Conservation (phyloP, 345 rosid species). For the Euphorbia tirucalli region DNA sequence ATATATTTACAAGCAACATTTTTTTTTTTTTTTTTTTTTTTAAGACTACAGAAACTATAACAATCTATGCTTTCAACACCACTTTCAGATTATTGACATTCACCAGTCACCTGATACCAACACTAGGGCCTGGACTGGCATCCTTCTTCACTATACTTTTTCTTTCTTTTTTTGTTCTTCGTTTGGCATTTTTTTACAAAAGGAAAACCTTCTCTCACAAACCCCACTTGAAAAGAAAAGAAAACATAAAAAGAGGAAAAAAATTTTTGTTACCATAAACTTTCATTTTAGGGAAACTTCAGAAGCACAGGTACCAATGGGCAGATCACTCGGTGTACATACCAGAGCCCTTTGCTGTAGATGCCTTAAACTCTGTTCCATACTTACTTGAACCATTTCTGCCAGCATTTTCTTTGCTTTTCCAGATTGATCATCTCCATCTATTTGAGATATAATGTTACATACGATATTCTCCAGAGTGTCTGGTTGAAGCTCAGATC, state of each 20-base stretch:
- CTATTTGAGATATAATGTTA: conserved; percentile 81
- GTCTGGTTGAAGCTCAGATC: conserved; percentile 77
- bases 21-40: neutral
- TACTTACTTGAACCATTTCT: conserved; percentile 98
- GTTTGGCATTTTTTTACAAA: conserved; percentile 31
- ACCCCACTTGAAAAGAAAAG: neutral
- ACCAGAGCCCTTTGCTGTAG: conserved; percentile 88
- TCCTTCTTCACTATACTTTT: conserved; percentile 35
- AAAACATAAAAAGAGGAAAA: neutral
- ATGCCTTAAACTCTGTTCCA: conserved; percentile 97
- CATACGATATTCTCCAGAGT: conserved; percentile 88
- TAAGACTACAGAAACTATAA: conserved; percentile 23
- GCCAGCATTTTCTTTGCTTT: conserved; percentile 96
- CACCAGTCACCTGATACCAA: conserved; percentile 76
- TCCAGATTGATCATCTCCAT: conserved; percentile 83
- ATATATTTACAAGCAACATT: conserved; percentile 34
- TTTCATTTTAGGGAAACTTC: conserved; percentile 54
- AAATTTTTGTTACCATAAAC: too few relatives aligned
- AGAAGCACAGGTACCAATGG: conserved; percentile 48
- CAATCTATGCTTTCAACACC: conserved; percentile 1
- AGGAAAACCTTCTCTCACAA: conserved; percentile 26
- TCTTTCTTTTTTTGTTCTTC: conserved; percentile 11
- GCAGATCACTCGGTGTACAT: conserved; percentile 60
- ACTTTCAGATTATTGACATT: conserved; percentile 35
- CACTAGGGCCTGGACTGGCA: conserved; percentile 79